phyloP scores from a whole-genome alignment of 2,329 filamentous ascomycete genomes.

The Cercospora sp. region DNA sequence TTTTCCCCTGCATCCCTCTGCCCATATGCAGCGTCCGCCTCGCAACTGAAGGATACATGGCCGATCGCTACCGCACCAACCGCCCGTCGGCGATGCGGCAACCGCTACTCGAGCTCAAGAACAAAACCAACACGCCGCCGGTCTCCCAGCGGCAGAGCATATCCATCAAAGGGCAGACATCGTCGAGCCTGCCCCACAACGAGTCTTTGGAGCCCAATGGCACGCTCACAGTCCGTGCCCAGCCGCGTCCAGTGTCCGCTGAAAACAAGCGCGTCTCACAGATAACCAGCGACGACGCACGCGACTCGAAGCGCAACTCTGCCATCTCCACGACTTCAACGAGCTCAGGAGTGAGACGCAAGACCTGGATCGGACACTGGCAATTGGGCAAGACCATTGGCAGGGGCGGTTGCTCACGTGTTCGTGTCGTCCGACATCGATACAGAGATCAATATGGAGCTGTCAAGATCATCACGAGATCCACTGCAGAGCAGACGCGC shows the following conservation, averaged over 20 bases:
- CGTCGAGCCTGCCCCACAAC: constrained; percentile 43
- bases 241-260: constrained; percentile 36
- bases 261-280: constrained; percentile 58
- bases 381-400: constrained; percentile 85
- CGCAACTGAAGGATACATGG: constrained; percentile 27
- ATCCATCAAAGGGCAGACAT: constrained; percentile 25
- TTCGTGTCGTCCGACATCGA: constrained; percentile 79
- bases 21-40: background rate
- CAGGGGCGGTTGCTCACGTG: constrained; percentile 83
- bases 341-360: constrained; percentile 51
- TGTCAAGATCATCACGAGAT: constrained; percentile 91
- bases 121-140: constrained; percentile 35
- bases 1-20: constrained; percentile 5
- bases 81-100: constrained; percentile 31
- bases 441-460: constrained; percentile 77
- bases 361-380: constrained; percentile 88
- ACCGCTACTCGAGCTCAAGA: constrained; percentile 35
- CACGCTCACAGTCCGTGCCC: constrained; percentile 44
- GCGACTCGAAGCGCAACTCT: constrained; percentile 54
- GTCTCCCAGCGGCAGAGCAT: constrained; percentile 22
- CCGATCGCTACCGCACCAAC: constrained; percentile 34
- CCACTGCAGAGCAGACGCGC: constrained; percentile 73
- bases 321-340: constrained; percentile 58
- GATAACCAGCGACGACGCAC: constrained; percentile 47
- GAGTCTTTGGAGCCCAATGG: constrained; percentile 49